Conservation (phyloP, 2,329 filamentous ascomycete genomes). For the Fusarium humuli region DNA sequence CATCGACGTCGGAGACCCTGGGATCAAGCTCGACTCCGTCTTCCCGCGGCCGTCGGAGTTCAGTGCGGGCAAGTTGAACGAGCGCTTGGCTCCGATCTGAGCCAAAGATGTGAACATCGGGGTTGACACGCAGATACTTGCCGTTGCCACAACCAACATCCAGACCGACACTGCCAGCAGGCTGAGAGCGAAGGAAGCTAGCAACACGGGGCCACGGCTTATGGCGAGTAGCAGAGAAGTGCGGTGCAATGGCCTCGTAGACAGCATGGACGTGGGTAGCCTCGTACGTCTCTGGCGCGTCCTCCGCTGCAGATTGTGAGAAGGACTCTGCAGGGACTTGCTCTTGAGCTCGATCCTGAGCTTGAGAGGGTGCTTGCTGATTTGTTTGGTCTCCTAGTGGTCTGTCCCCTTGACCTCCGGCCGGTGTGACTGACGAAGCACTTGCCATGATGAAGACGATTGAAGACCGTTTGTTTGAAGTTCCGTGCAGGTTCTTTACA, state of each 20-base stretch:
- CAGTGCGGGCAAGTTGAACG: constrained; percentile 60
- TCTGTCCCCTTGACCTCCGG: constrained; percentile 32
- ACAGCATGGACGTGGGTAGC: constrained; percentile 88
- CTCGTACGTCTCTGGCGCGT: constrained; percentile 74
- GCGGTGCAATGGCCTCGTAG: constrained; percentile 87
- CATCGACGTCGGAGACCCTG: constrained; percentile 65
- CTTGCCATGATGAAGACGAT: constrained; percentile 38
- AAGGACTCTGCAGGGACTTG: constrained; percentile 15
- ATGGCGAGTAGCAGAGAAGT: constrained; percentile 84
- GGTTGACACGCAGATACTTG: constrained; percentile 89
- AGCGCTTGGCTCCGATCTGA: constrained; percentile 80
- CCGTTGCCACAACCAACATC: constrained; percentile 98
- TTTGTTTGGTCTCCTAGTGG: constrained; percentile 17
- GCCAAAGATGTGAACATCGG: constrained; percentile 80
- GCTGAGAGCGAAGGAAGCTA: constrained; percentile 74
- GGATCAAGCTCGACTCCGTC: constrained; percentile 27
- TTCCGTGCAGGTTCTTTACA: constrained; percentile 12
- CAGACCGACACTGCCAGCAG: constrained; percentile 80
- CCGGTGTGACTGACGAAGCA: constrained; percentile 44
- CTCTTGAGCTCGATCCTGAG: constrained; percentile 12
- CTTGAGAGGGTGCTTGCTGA: neutral
- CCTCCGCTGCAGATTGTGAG: constrained; percentile 41
- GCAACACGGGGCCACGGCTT: constrained; percentile 94
- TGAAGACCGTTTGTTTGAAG: constrained; percentile 1
- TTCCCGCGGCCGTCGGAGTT: constrained; percentile 34